Base-by-base conservation (phyloP, 2,329 filamentous ascomycete genomes). In the Exserohilum turcica region DNA sequence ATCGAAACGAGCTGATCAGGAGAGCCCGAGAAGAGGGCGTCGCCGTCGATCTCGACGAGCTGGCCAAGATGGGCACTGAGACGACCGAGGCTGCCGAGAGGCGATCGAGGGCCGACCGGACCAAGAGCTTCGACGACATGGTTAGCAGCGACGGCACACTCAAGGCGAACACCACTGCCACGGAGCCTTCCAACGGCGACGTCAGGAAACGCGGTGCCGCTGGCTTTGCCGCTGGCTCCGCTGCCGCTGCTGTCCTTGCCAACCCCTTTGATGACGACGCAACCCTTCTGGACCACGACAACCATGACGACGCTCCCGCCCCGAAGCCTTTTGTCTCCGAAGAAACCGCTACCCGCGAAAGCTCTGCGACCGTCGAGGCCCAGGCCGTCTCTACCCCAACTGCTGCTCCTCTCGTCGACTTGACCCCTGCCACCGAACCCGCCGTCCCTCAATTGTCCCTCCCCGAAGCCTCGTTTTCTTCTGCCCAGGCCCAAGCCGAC, bases 181-280 rank as follows among this genome's bases (percentile, higher is more conserved):
- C 52, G 7, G 67, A 71, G 6, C 39, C 50, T 28, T 37, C 54
- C 3, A 56, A 64, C 12, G 56, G 47, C 10, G 60, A 59, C 0
- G 47, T 66, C 7, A 64, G 70, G 42, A 64, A 68, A 40, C 70
- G 70, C 15, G 73, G 72, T 35, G 59, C 45, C 5, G 64, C 65
- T 48, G 76, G 74, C 4, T 77, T 79, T 58, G 66, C 71, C 10
- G 62, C 70, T 42, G 79, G 78, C 13, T 68, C 77, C 21, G 59
- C 60, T 35, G 64, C 65, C 4, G 73, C 74, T 21, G 61, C 58
- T 19, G 57, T 63, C 18, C 54, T 65, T 44, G 72, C 74, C 1
- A 77, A 80, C 45, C 78, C 79, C 4, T 81, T 81, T 58, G 67
- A 72, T 12, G 78, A 81, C 52, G 69, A 72, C 35, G 53, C 69